A percentile compares a stretch with the other conserved stretches of the same genome.
Evolutionary conservation across 2,329 filamentous ascomycete species (phyloP).

Genomic region (Paramyrothecium sp.): DNA sequence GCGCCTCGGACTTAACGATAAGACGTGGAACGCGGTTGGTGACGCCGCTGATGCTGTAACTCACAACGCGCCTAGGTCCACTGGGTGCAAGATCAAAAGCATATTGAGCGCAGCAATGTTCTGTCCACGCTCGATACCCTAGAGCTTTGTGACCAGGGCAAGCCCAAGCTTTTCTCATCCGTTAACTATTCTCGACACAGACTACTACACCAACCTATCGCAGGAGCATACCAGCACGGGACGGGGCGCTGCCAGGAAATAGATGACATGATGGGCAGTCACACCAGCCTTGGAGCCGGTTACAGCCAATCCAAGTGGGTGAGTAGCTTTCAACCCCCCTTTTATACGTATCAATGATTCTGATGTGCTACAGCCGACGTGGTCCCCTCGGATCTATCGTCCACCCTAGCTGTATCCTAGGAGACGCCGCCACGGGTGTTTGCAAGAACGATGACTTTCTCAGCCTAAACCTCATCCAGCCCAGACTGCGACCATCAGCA

Average conservation of each 20-base stretch:
- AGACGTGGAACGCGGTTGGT: slow-evolving; percentile 63
- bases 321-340: slow-evolving; percentile 24
- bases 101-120: slow-evolving; percentile 73
- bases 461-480: slow-evolving; percentile 59
- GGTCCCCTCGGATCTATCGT: slow-evolving; percentile 80
- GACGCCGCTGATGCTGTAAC: slow-evolving; percentile 70
- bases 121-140: slow-evolving; percentile 74
- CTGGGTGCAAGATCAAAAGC: slow-evolving; percentile 77
- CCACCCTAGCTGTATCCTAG: slow-evolving; percentile 82
- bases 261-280: slow-evolving; percentile 76
- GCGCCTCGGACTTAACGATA: slow-evolving; percentile 67
- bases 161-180: slow-evolving; percentile 74
- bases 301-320: slow-evolving; percentile 94
- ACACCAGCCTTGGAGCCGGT: slow-evolving; percentile 75
- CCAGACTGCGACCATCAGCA: neutral
- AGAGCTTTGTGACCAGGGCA: slow-evolving; percentile 72
- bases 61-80: slow-evolving; percentile 80
- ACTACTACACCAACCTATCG: slow-evolving; percentile 76
- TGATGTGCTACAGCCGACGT: slow-evolving; percentile 45
- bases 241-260: slow-evolving; percentile 66
- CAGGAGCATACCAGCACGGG: slow-evolving; percentile 48
- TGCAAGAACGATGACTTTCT: slow-evolving; percentile 88
- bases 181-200: slow-evolving; percentile 82
- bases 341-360: neutral
- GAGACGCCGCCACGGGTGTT: slow-evolving; percentile 63